Base-by-base conservation (phyloP, 1,139 yeast species). In the Yamadazyma songkhlaensis region DNA sequence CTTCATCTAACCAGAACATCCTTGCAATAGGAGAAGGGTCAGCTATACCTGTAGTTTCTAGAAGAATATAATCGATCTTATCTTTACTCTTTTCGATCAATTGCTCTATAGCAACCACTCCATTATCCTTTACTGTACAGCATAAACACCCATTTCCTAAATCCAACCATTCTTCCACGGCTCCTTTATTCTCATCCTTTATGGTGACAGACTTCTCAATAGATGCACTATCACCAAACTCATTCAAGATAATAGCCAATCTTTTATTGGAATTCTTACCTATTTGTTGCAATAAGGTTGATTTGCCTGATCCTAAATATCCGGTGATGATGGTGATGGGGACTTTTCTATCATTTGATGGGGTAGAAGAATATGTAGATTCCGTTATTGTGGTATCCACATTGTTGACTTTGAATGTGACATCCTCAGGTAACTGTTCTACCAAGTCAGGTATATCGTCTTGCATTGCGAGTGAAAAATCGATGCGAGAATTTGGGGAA, bases 21-120 rank as follows among this genome's bases (percentile, higher is more conserved):
- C 81, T 79, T 7, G 97, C 96, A 26, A 92, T 88, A 0, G 97
- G 97, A 0, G 84, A 97, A 0, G 98, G 98, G 55, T 92, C 97
- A 0, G 99, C 98, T n/a, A 94, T 73, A 0, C 99, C 99, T 0
- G 97, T 88, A 0, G 99, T 94, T 56, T 92, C 99, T 39, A 94
- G 64, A 21, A 92, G 60, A 21, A 92, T 89, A 54, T 92, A 86
- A 57, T 94, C 98, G 42, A 92, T 90, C 38, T 74, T 74, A 31
- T 78, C 83, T 11, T 82, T 84, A 29, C 84, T 77, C 34, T 81
- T 74, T 34, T 80, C 84, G 49, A 92, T 81, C 50, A 92, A 73
- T 43, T 87, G 80, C 58, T 92, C 99, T 43, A 92, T 89, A 0
- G 99, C 99, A 27, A 83, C 72, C 1, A 92, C 97, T 6, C 98